Conservation (phyloP, 177 flowering plant species). For the Telopea speciosissima region DNA sequence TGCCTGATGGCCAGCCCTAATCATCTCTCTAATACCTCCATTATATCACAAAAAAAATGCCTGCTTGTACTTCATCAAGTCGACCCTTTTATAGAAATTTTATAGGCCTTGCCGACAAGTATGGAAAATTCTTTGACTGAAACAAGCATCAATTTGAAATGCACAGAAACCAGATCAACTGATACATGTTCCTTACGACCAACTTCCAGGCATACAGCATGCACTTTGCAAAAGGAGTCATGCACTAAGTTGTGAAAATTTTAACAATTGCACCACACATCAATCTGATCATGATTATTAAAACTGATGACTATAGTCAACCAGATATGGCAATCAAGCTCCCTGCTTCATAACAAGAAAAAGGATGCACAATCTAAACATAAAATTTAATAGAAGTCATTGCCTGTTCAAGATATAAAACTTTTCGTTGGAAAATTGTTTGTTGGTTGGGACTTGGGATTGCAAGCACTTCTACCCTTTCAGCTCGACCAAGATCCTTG, state of each 20-base stretch:
- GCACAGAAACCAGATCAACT: no score
- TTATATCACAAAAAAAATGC: no score
- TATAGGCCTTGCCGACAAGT: no score
- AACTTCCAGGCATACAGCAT: no score
- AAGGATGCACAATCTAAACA: background rate
- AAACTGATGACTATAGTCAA: background rate
- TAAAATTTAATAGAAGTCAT: background rate
- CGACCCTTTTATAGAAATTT: no score
- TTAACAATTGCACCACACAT: background rate
- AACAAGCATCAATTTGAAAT: no score
- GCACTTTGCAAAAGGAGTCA: background rate
- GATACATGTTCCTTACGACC: no score
- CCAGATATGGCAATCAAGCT: background rate
- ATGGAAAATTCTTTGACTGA: no score
- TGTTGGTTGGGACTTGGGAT: conserved; percentile 62
- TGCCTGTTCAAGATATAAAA: conserved; percentile 89
- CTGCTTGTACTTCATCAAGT: no score
- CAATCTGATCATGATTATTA: background rate
- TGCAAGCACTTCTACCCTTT: conserved; percentile 90
- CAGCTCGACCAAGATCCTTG: conserved; percentile 80
- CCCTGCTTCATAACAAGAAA: background rate
- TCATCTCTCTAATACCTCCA: no score
- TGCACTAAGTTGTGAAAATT: background rate
- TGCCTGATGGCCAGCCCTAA: no score
- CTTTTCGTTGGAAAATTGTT: conserved; percentile 52